These are phyloP conservation scores for Chrysophaeum taylorii DNA, from an alignment of 352 stramenopile genomes.

Conservation along the genomic window DNA sequence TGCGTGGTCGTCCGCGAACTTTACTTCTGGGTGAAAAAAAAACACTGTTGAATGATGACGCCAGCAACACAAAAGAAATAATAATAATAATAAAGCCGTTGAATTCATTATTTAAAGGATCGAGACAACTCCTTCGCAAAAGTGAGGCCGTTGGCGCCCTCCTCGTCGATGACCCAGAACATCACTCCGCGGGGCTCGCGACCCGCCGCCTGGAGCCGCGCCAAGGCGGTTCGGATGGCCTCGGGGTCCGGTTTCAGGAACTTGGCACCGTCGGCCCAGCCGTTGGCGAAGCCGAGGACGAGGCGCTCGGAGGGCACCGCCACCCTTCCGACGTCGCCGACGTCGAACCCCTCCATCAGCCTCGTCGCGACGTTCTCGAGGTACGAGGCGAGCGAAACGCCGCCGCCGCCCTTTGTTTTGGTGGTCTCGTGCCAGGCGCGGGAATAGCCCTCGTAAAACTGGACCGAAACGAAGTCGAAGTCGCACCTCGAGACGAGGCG, in stretches of 20 bases:
- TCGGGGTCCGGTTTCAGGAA: constrained; percentile 23
- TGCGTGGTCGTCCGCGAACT: no score
- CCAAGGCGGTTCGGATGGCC: constrained; percentile 19
- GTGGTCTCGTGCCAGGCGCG: constrained; percentile 36
- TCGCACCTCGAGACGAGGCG: background rate
- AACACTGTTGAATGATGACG: no score
- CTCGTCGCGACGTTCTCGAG: constrained; percentile 30
- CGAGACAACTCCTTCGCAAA: no score
- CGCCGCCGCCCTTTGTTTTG: no score
- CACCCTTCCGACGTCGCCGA: constrained; percentile 14
- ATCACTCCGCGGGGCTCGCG: constrained; percentile 31
- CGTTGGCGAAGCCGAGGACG: constrained; percentile 46
- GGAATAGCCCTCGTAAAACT: constrained; percentile 55
- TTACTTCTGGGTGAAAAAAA: no score
- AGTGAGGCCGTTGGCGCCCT: constrained; percentile 29
- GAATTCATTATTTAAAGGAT: no score
- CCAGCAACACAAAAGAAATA: no score
- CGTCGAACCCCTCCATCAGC: background rate
- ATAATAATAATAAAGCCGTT: no score
- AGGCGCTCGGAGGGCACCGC: constrained; percentile 36
- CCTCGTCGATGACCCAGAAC: constrained; percentile 41
- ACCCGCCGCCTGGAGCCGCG: constrained; percentile 18
- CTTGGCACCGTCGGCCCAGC: constrained; percentile 37
- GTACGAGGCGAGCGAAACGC: constrained; percentile 28
- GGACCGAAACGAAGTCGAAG: constrained; percentile 49